These are phyloP conservation scores for Hibiscus mutabilis DNA, from an alignment of 345 rosid species.

Conservation along the genomic window DNA sequence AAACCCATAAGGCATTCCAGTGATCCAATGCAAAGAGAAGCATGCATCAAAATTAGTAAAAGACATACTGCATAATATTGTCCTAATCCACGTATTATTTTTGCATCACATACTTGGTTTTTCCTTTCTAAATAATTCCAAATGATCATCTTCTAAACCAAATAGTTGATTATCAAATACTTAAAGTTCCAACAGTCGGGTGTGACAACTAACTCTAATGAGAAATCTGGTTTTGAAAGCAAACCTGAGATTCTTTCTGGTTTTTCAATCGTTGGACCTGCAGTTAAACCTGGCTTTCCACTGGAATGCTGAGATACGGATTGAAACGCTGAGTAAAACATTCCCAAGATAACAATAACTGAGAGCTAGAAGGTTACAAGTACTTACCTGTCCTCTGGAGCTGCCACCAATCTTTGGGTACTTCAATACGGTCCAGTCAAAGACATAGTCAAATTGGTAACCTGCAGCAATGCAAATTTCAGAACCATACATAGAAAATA, in stretches of 20 bases:
- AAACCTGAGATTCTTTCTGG: slow-evolving; percentile 45
- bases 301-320: slow-evolving; percentile 30
- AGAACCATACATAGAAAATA: not conserved
- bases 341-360: not conserved
- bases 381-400: slow-evolving; percentile 60
- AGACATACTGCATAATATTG: no score
- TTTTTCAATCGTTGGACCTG: slow-evolving; percentile 47
- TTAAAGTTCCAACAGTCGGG: not conserved
- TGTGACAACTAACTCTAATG: not conserved
- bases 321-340: not conserved
- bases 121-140: no score
- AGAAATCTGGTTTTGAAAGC: not conserved
- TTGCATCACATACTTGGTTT: no score
- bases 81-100: no score
- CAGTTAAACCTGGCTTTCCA: slow-evolving; percentile 36
- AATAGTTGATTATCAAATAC: not conserved
- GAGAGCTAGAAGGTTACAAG: not conserved
- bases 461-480: slow-evolving; percentile 33
- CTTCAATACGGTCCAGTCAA: slow-evolving; percentile 81
- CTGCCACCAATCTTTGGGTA: slow-evolving; percentile 66
- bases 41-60: not conserved
- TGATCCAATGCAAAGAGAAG: not conserved
- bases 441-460: slow-evolving; percentile 76
- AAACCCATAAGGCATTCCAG: not conserved
- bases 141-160: not conserved